Evolutionary conservation across 2,329 filamentous ascomycete species (phyloP).

Genomic region (Fusarium dlaminii): DNA sequence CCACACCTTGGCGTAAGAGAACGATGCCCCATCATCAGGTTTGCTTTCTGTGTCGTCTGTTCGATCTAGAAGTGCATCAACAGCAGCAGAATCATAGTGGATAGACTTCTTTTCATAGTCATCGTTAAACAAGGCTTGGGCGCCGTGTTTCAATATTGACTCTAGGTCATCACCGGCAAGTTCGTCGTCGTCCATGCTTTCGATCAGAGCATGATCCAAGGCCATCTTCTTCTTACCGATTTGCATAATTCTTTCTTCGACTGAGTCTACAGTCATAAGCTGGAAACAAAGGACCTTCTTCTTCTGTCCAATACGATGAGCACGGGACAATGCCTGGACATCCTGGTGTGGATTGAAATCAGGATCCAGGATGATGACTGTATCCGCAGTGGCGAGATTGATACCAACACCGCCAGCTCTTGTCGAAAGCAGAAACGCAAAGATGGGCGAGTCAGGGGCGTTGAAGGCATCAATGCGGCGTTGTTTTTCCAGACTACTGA

Average conservation of each 20-base stretch:
- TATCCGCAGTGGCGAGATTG: constrained; percentile 95
- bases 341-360: constrained; percentile 99
- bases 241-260: constrained; percentile 96
- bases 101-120: constrained; percentile 77
- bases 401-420: constrained; percentile 96
- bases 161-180: constrained; percentile 83
- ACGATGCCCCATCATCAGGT: constrained; percentile 79
- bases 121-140: constrained; percentile 85
- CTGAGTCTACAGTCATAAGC: constrained; percentile 86
- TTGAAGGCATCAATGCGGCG: constrained; percentile 95
- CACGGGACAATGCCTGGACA: constrained; percentile 91
- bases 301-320: constrained; percentile 95
- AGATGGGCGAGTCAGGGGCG: constrained; percentile 80
- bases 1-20: constrained; percentile 93
- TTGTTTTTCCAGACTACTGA: constrained; percentile 87
- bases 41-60: constrained; percentile 79
- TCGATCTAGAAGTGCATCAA: constrained; percentile 92
- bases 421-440: constrained; percentile 92
- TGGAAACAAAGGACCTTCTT: constrained; percentile 97
- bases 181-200: constrained; percentile 87
- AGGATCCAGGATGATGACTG: constrained; percentile 95
- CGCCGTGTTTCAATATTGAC: constrained; percentile 87
- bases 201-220: constrained; percentile 92
- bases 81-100: constrained; percentile 79
- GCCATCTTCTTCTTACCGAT: constrained; percentile 96